These are phyloP conservation scores for Cyclocybe aegerita DNA, from an alignment of 768 basidiomycete genomes.

Conservation along the genomic window DNA sequence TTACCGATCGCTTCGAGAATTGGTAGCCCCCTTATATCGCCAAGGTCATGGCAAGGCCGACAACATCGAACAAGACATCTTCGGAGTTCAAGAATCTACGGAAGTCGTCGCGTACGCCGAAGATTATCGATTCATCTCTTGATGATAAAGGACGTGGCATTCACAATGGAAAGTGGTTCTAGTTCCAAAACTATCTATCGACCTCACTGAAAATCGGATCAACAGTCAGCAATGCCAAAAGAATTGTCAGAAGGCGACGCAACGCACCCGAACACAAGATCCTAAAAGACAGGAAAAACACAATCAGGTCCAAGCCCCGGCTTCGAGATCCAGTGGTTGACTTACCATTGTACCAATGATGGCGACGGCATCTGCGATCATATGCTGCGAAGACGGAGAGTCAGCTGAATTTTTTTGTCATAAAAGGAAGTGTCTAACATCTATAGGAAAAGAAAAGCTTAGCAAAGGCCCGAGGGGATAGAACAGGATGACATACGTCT, in stretches of 20 bases:
- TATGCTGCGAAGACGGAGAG: conserved; percentile 53
- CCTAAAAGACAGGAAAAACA: conserved; percentile 33
- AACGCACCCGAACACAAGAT: conserved; percentile 93
- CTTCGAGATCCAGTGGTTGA: conserved; percentile 11
- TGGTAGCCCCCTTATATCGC: too few relatives aligned
- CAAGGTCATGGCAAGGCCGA: too few relatives aligned
- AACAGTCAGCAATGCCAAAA: background rate
- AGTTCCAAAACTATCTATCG: conserved; percentile 28
- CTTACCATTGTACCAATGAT: conserved; percentile 97
- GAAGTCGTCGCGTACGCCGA: too few relatives aligned
- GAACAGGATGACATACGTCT: conserved; percentile 58
- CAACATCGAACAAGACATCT: too few relatives aligned
- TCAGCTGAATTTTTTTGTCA: conserved; percentile 18
- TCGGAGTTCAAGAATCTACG: too few relatives aligned
- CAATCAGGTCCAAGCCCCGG: background rate
- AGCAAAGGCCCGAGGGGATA: conserved; percentile 8
- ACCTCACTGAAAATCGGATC: conserved; percentile 32
- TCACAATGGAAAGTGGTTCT: conserved; percentile 6
- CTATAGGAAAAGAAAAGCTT: conserved; percentile 24
- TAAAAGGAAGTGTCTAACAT: conserved; percentile 33
- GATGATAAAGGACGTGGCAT: background rate
- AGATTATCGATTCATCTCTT: too few relatives aligned
- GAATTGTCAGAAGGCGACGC: conserved; percentile 1
- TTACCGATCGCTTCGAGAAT: too few relatives aligned
- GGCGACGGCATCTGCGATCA: conserved; percentile 92